These are phyloP conservation scores for Solanum hybrid DNA, from an alignment of 305 asterid genomes.

Conservation along the genomic window DNA sequence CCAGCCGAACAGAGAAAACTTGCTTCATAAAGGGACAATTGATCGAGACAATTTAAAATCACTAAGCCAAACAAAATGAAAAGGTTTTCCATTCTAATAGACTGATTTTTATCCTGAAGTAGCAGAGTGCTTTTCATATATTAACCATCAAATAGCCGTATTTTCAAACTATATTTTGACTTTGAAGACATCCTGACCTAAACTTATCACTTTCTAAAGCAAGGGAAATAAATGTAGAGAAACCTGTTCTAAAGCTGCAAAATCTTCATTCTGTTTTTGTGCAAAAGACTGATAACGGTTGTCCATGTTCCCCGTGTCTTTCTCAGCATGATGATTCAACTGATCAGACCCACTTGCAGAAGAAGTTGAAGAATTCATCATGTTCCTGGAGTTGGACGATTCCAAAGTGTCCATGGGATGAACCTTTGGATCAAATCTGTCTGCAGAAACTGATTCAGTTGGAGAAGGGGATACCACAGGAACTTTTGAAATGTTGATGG, in stretches of 20 bases:
- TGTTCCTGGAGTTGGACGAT: constrained; percentile 35
- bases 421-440: constrained; percentile 41
- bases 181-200: neutral
- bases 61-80: neutral
- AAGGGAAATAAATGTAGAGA: constrained; percentile 15
- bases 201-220: neutral
- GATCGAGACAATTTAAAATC: neutral
- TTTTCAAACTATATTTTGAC: neutral
- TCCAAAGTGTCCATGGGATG: constrained; percentile 51
- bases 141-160: neutral
- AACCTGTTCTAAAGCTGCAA: constrained; percentile 97
- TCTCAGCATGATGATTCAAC: constrained; percentile 37
- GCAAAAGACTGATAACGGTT: constrained; percentile 36
- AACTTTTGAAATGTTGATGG: constrained; percentile 57
- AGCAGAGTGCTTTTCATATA: neutral
- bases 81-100: neutral
- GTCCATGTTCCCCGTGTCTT: constrained; percentile 5
- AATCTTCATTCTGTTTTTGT: constrained; percentile 77
- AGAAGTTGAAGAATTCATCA: constrained; percentile 27
- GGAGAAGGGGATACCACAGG: constrained; percentile 35
- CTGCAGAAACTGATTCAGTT: constrained; percentile 34
- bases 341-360: constrained; percentile 38
- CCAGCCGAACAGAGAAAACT: neutral
- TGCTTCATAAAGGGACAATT: neutral
- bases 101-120: neutral